Percentiles rank a stretch among this genome's conserved stretches.
phyloP scores from a whole-genome alignment of 768 basidiomycete genomes.

The Tricholoma matsutake region DNA sequence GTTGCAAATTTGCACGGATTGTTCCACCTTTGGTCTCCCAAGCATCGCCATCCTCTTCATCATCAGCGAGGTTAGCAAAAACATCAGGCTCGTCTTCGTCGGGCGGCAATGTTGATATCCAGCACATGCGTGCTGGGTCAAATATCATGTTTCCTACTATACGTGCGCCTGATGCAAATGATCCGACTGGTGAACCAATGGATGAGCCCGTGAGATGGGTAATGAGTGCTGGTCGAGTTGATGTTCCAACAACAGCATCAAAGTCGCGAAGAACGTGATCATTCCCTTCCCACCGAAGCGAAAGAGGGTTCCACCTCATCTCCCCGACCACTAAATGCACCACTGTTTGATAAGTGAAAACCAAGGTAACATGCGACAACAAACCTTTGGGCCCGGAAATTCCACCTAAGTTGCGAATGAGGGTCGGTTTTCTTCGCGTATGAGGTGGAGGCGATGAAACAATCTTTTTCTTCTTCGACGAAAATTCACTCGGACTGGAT shows the following conservation, averaged over 20 bases:
- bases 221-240: slow-evolving; percentile 92
- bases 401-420: slow-evolving; percentile 83
- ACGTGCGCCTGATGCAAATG: slow-evolving; percentile 74
- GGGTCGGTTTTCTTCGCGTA: slow-evolving; percentile 74
- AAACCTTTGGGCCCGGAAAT: slow-evolving; percentile 68
- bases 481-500: slow-evolving; percentile 26
- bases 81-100: slow-evolving; percentile 95
- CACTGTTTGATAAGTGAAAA: neutral
- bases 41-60: slow-evolving; percentile 73
- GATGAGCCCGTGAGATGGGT: slow-evolving; percentile 91
- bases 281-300: slow-evolving; percentile 96
- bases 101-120: slow-evolving; percentile 81
- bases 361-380: slow-evolving; percentile 15
- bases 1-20: slow-evolving; percentile 59
- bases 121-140: slow-evolving; percentile 92
- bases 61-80: slow-evolving; percentile 91
- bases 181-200: slow-evolving; percentile 72
- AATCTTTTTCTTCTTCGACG: slow-evolving; percentile 55
- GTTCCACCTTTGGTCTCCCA: slow-evolving; percentile 79
- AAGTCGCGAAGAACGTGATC: slow-evolving; percentile 90
- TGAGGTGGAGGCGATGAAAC: slow-evolving; percentile 41
- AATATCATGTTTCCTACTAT: slow-evolving; percentile 99
- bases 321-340: slow-evolving; percentile 77
- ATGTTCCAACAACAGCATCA: slow-evolving; percentile 76
- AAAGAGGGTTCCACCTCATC: slow-evolving; percentile 95